Base-by-base conservation (phyloP, 2,329 filamentous ascomycete genomes). In the Neopestalotiopsis sp. region DNA sequence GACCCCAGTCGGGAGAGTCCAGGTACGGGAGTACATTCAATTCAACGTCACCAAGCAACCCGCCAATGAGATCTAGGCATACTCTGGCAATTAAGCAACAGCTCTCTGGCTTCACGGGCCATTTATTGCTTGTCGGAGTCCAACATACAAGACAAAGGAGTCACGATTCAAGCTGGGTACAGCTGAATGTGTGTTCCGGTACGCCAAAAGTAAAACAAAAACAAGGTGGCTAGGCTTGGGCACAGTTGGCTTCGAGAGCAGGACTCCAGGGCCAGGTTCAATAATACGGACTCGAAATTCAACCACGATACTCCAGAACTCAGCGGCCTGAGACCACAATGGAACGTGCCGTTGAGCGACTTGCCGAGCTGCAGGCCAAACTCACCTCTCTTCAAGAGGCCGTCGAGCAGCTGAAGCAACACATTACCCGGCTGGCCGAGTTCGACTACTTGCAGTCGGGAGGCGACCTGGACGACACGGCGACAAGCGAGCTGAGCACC, bases 401-500 rank as follows among this genome's bases (percentile, higher is more conserved):
- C 24, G 88, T 88, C 7, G 75, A 81, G 5, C 88, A 90, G 78
- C 83, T 91, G 34, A 81, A 83, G 71, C 84, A 86, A 69, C 84
- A 91, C 61, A 91, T 92, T 75, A 81, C 87, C 68, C 86, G 88
- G 40, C 85, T 92, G 32, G 85, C 84, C 62, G 84, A 81, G 70
- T 84, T 91, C 74, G 82, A 86, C 68, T 52, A n/a, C 45, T 90
- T 90, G 77, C 82, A 87, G 67, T 87, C 88, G 4, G 89, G 88
- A 17, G 13, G 87, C 87, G 81, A 82, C 65, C 83, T 85, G 24
- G 86, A 87, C 64, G 83, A 83, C 69, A 85, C 86, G 71, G 84
- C 86, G 45, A 89, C 91, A 68, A 79, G 91, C 24, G 94, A 97
- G 81, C 87, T 98, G 42, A 89, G 90, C 72, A 85, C 89, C 28